Conservation (phyloP, 352 stramenopile species). For the Albugo candida region DNA sequence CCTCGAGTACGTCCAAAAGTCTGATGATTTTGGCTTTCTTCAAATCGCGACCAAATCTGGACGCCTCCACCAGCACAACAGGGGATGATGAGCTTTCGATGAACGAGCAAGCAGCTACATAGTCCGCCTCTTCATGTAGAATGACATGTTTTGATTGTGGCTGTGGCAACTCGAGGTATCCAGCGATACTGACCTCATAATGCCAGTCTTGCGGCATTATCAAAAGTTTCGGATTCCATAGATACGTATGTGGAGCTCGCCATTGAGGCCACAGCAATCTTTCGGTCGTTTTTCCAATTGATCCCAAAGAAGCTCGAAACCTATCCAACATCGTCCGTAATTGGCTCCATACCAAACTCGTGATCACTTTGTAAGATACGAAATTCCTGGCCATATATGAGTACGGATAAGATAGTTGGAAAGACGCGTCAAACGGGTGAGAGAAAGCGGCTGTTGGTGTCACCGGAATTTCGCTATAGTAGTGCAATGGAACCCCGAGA, state of each 20-base stretch:
- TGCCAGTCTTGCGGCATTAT: conserved; percentile 42
- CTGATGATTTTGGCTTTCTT: conserved; percentile 5
- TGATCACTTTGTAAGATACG: conserved; percentile 30
- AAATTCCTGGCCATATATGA: conserved; percentile 22
- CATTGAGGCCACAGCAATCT: conserved; percentile 17
- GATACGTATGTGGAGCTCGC: conserved; percentile 44
- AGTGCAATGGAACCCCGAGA: conserved; percentile 53
- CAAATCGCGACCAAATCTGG: conserved; percentile 18
- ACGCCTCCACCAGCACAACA: conserved; percentile 28
- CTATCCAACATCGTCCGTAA: conserved; percentile 26
- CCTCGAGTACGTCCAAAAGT: conserved; percentile 21
- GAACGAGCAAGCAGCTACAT: neutral
- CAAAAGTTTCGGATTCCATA: conserved; percentile 41
- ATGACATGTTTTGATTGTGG: too few species aligned
- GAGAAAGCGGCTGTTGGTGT: conserved; percentile 38
- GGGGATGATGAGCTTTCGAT: conserved; percentile 16
- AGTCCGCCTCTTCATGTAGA: neutral
- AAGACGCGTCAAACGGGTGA: conserved; percentile 18
- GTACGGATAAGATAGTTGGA: conserved; percentile 21
- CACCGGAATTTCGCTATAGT: conserved; percentile 27
- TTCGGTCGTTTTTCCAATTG: conserved; percentile 17
- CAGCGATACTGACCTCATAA: conserved; percentile 27
- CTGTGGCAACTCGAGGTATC: conserved; percentile 21
- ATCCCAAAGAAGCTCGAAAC: conserved; percentile 30
- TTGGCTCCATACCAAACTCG: conserved; percentile 26